Evolutionary conservation across 2,329 filamentous ascomycete species (phyloP).

Genomic region (Sporothrix phasma): DNA sequence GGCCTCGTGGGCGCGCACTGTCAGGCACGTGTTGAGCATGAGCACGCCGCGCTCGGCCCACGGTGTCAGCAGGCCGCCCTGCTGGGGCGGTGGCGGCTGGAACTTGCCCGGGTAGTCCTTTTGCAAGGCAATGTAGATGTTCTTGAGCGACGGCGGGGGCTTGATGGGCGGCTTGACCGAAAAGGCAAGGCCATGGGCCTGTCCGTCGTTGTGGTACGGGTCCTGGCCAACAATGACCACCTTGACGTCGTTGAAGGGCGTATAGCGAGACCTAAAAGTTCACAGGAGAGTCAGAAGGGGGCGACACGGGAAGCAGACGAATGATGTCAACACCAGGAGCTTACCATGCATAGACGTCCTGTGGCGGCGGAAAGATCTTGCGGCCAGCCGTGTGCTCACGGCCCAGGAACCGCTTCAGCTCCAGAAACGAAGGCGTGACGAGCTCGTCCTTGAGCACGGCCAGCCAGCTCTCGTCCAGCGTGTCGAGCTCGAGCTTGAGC

Average conservation of each 20-base stretch:
- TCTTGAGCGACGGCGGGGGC: slow-evolving; percentile 80
- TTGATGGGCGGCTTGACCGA: slow-evolving; percentile 82
- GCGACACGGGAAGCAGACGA: not conserved
- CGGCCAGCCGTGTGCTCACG: slow-evolving; percentile 62
- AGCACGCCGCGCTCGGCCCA: slow-evolving; percentile 93
- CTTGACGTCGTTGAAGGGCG: slow-evolving; percentile 79
- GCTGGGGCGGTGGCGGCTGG: slow-evolving; percentile 64
- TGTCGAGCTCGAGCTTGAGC: slow-evolving; percentile 82
- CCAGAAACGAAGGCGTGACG: slow-evolving; percentile 66
- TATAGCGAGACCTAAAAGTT: slow-evolving; percentile 71
- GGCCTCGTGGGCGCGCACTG: slow-evolving; percentile 79
- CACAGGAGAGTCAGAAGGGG: not conserved
- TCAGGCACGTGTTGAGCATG: slow-evolving; percentile 89
- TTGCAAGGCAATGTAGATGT: slow-evolving; percentile 83
- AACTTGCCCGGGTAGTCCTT: slow-evolving; percentile 79
- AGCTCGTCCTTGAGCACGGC: slow-evolving; percentile 81
- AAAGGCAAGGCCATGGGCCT: slow-evolving; percentile 94
- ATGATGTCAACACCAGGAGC: not conserved
- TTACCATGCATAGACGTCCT: slow-evolving; percentile 93
- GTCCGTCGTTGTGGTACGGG: slow-evolving; percentile 90
- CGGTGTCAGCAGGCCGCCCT: slow-evolving; percentile 72
- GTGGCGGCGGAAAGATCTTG: slow-evolving; percentile 76
- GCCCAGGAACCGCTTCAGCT: slow-evolving; percentile 78
- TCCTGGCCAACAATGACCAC: slow-evolving; percentile 93
- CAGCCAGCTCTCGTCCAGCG: slow-evolving; percentile 85